Conservation (phyloP, 2,329 filamentous ascomycete genomes). For the Akanthomyces uredinophilus region DNA sequence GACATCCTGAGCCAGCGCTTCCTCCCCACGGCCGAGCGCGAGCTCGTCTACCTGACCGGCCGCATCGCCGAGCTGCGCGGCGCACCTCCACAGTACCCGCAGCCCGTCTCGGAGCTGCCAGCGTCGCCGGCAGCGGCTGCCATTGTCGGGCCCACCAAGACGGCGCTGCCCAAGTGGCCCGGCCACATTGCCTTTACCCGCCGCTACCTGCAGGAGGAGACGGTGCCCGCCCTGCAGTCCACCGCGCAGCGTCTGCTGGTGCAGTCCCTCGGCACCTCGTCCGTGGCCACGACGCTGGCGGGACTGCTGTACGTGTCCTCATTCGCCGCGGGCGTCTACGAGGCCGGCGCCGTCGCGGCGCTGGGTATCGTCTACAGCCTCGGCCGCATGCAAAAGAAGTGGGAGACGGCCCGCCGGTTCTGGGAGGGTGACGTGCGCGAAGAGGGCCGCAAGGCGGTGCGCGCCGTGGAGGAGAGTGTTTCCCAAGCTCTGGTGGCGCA, state of each 20-base stretch:
- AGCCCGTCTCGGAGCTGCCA: slow-evolving; percentile 26
- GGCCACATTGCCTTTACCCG: slow-evolving; percentile 68
- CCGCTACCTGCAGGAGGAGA: slow-evolving; percentile 59
- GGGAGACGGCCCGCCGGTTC: slow-evolving; percentile 54
- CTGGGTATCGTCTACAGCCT: slow-evolving; percentile 57
- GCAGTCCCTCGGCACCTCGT: slow-evolving; percentile 68
- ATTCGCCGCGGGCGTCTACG: slow-evolving; percentile 49
- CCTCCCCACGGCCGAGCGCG: slow-evolving; percentile 71
- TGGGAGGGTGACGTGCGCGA: slow-evolving; percentile 65
- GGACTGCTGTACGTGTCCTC: slow-evolving; percentile 53
- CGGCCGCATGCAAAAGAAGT: slow-evolving; percentile 54
- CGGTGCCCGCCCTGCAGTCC: slow-evolving; percentile 65
- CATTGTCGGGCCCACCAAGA: not conserved
- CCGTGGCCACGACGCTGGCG: slow-evolving; percentile 51
- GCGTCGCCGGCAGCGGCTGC: not conserved
- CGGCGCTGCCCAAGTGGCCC: slow-evolving; percentile 56
- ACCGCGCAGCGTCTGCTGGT: slow-evolving; percentile 70
- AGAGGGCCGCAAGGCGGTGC: slow-evolving; percentile 58
- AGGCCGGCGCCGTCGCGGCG: slow-evolving; percentile 57
- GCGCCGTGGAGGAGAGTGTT: slow-evolving; percentile 50
- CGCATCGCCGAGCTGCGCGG: slow-evolving; percentile 54
- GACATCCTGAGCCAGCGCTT: slow-evolving; percentile 75
- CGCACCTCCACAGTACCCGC: slow-evolving; percentile 27
- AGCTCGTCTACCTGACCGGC: slow-evolving; percentile 77
- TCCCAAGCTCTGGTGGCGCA: slow-evolving; percentile 37